phyloP scores from a whole-genome alignment of 768 basidiomycete genomes.

The Mycena filopes region DNA sequence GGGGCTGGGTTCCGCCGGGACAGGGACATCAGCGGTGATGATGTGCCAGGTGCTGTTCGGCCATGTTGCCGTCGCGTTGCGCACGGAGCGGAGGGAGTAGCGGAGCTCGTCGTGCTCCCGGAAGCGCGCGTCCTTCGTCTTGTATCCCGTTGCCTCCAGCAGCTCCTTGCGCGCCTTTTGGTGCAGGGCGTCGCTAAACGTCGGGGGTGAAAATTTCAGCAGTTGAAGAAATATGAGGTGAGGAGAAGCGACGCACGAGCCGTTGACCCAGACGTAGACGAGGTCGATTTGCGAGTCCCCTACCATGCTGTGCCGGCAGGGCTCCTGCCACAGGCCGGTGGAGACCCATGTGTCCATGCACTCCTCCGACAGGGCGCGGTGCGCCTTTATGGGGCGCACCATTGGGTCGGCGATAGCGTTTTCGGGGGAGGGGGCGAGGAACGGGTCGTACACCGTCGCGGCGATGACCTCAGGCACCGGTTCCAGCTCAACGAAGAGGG shows the following conservation, averaged over 20 bases:
- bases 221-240: not conserved
- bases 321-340: slow-evolving; percentile 28
- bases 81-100: slow-evolving; percentile 47
- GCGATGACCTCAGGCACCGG: not conserved
- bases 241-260: slow-evolving; percentile 29
- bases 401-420: slow-evolving; percentile 15
- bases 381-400: slow-evolving; percentile 29
- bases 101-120: slow-evolving; percentile 51
- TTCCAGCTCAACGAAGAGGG: too few relatives aligned
- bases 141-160: slow-evolving; percentile 6
- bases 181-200: slow-evolving; percentile 29
- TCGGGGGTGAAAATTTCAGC: not conserved
- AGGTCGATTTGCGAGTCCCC: slow-evolving; percentile 30
- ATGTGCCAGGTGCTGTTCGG: slow-evolving; percentile 44
- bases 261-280: slow-evolving; percentile 36
- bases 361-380: slow-evolving; percentile 23
- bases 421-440: slow-evolving; percentile 17
- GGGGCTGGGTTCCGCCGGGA: too few relatives aligned
- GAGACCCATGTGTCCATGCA: slow-evolving; percentile 33
- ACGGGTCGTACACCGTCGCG: slow-evolving; percentile 26
- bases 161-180: slow-evolving; percentile 24
- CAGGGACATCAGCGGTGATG: slow-evolving; percentile 45
- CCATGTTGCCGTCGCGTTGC: slow-evolving; percentile 41
- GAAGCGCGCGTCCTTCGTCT: slow-evolving; percentile 31
- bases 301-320: slow-evolving; percentile 28